These are phyloP conservation scores for Phytophthora kernoviae DNA, from an alignment of 352 stramenopile genomes.

Conservation along the genomic window DNA sequence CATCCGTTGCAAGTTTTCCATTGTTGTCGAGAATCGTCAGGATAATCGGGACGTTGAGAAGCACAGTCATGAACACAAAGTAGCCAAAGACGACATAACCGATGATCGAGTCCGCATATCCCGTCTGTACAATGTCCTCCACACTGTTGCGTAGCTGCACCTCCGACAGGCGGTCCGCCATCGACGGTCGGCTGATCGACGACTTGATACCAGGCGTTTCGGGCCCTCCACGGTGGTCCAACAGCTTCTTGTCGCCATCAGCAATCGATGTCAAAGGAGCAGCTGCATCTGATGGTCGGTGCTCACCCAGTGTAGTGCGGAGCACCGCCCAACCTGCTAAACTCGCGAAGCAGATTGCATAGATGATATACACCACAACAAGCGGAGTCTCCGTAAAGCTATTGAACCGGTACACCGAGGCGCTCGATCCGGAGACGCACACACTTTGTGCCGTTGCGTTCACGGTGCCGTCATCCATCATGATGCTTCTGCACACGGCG, in stretches of 20 bases:
- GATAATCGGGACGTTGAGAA: slow-evolving; percentile 62
- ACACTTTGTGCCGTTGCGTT: slow-evolving; percentile 24
- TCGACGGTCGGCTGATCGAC: slow-evolving; percentile 35
- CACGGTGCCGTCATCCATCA: slow-evolving; percentile 44
- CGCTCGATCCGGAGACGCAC: slow-evolving; percentile 30
- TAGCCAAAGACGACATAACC: slow-evolving; percentile 61
- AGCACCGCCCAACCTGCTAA: slow-evolving; percentile 36
- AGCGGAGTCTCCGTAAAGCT: slow-evolving; percentile 56
- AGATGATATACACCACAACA: slow-evolving; percentile 56
- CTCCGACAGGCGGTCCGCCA: slow-evolving; percentile 50
- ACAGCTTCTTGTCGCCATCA: slow-evolving; percentile 55
- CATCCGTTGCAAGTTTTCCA: slow-evolving; percentile 47
- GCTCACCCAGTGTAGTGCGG: slow-evolving; percentile 18
- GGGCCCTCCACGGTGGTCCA: slow-evolving; percentile 60
- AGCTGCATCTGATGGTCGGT: slow-evolving; percentile 15
- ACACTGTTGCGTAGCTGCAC: slow-evolving; percentile 48
- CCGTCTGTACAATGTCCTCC: slow-evolving; percentile 58
- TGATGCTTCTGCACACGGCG: slow-evolving; percentile 52
- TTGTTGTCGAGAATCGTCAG: slow-evolving; percentile 63
- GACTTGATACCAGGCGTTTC: slow-evolving; percentile 45
- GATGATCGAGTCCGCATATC: slow-evolving; percentile 48
- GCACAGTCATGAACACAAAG: slow-evolving; percentile 58
- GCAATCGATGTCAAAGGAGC: slow-evolving; percentile 27
- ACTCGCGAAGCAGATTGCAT: slow-evolving; percentile 43
- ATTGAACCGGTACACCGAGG: slow-evolving; percentile 50